Base-by-base conservation (phyloP, 139 green algal genomes). In the Zygnema circumcarinatum region DNA sequence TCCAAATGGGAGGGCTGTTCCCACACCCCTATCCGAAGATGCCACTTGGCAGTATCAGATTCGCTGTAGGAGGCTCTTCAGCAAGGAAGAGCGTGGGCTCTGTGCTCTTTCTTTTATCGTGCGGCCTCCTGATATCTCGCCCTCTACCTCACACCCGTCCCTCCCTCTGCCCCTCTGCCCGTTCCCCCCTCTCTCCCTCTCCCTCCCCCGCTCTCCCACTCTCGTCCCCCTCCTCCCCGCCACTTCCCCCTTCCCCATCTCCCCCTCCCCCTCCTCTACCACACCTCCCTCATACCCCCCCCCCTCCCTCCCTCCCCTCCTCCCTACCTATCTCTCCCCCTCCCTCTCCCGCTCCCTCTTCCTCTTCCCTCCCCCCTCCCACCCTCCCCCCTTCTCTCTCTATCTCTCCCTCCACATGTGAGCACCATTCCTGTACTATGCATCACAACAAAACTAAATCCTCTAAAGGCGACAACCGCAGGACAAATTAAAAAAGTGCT, bases 51-150 rank as follows among this genome's bases (percentile, higher is more conserved):
- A 29, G 54, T 29, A 33, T 72, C 29, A 29, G 54, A 29, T 72
- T 72, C n/a, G 54, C 54, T 72, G 25, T 72, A 72, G 54, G 54
- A 72, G 54, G 54, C 54, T 72, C 54, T 72, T 25, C 54, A 72
- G 54, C 54, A 72, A 72, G 54, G 25, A 29, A 72, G 29, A 72
- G 25, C 54, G 29, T 33, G 29, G 25, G 54, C 54, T 72, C 54
- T 72, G 25, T 25, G 25, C 29, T 72, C 54, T 72, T 33, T 72
- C 54, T 25, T 33, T 25, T 72, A 29, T 72, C 29, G 54, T 72
- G 54, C 54, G 29, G 54, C 54, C 25, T 29, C 54, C 54, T 72
- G 25, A 29, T 72, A 72, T 25, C 54, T 25, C 25, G 54, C 25
- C 54, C 25, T 72, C 25, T 25, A 72, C 25, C 25, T 72, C 25